Base-by-base conservation (phyloP, 208 protist species). In the Crithidia expoeki region DNA sequence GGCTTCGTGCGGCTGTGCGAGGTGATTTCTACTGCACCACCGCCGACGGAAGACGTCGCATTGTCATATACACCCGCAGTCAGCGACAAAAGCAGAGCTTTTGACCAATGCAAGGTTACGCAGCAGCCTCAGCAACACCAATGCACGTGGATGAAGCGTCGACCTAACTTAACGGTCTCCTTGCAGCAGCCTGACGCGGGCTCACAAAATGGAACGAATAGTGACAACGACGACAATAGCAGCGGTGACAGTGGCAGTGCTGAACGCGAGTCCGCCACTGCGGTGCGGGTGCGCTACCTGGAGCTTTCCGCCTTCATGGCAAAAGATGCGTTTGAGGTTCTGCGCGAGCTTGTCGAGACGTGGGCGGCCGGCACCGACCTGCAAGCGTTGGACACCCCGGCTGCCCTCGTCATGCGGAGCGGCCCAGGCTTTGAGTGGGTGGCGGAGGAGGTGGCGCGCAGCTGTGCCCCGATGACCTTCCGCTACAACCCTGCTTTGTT, bases 381-480 rank as follows among this genome's bases (percentile, higher is more conserved):
- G 47, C 14, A 58, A 44, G 71, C 67, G 33, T 44, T 84, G 17
- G 78, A 84, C 23, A 72, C 73, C 19, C 86, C 86, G 2, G 64
- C 85, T 12, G 53, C 78, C 5, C 66, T 88, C 27, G 86, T 92
- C 9, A 76, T 86, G 74, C 80, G 78, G 17, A 92, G 86, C 62
- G 76, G 80, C 12, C 52, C 80, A 1, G 59, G 71, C 23, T 87
- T 88, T 58, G 51, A 52, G 38, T 78, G 75, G 76, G 79, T 84
- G 44, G 74, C 63, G 4, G 69, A 81, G 71, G 74, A 81, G 44
- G 79, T 84, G 33, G 69, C 56, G 64, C 69, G 69, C 19, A 72
- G 66, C 61, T 76, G 69, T 27, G 79, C 79, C 0, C 79, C 79
- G 33, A 80, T 84, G 73, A 81, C 74, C 4, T 78, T 72, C 46